These are phyloP conservation scores for Mycena galericulata DNA, from an alignment of 768 basidiomycete genomes.

Conservation along the genomic window DNA sequence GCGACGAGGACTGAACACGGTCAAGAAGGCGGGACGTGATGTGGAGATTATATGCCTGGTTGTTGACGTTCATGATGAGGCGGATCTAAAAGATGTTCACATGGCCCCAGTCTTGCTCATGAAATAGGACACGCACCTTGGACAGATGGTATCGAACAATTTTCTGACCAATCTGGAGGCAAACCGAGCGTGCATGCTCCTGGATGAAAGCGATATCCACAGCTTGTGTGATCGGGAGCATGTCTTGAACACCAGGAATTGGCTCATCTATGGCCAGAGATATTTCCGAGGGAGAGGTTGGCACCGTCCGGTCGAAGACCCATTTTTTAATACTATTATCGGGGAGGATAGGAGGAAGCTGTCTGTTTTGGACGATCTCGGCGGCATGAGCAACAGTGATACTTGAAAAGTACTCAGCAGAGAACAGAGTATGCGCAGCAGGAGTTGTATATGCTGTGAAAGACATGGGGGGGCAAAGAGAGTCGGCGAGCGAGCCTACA, in stretches of 20 bases:
- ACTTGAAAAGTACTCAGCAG: background rate
- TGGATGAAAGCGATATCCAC: background rate
- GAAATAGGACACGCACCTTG: background rate
- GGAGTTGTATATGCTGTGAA: background rate
- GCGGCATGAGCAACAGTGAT: background rate
- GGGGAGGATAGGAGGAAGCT: background rate
- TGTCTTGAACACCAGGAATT: background rate
- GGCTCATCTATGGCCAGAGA: background rate
- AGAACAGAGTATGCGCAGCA: background rate
- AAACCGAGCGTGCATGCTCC: background rate
- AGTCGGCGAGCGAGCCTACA: too few relatives aligned
- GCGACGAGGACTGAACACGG: background rate
- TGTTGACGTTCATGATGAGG: constrained; percentile 9
- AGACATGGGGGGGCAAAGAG: background rate
- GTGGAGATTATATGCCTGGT: background rate
- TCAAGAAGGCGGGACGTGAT: background rate
- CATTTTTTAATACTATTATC: background rate
- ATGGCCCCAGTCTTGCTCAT: too few relatives aligned
- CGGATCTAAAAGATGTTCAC: constrained; percentile 8
- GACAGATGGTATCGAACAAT: constrained; percentile 3
- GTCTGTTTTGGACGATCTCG: background rate
- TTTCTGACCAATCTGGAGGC: background rate
- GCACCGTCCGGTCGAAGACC: background rate
- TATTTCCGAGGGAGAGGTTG: background rate
- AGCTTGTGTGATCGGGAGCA: background rate